Evolutionary conservation across 2,329 filamentous ascomycete species (phyloP).

Genomic region (Trichoderma guizhouense): DNA sequence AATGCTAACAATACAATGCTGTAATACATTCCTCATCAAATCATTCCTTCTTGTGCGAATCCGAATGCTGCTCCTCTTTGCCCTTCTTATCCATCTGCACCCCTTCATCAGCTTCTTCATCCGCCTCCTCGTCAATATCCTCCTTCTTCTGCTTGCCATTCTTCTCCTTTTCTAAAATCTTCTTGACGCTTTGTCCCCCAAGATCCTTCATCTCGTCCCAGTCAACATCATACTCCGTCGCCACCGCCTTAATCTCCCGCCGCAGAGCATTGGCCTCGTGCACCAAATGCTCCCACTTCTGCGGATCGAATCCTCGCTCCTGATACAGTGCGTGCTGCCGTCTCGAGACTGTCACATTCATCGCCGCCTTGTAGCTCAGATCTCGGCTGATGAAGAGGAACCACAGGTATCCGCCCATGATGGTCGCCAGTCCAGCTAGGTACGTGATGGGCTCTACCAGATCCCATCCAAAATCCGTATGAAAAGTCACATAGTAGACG

Average conservation of each 20-base stretch:
- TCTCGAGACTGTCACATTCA: slow-evolving; percentile 80
- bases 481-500: slow-evolving; percentile 70
- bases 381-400: slow-evolving; percentile 91
- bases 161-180: slow-evolving; percentile 54
- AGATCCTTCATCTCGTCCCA: slow-evolving; percentile 79
- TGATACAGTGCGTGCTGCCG: slow-evolving; percentile 76
- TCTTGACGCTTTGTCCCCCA: slow-evolving; percentile 61
- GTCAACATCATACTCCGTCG: slow-evolving; percentile 84
- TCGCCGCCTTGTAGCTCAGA: slow-evolving; percentile 78
- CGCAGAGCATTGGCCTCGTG: slow-evolving; percentile 76
- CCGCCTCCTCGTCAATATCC: slow-evolving; percentile 37
- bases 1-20: background rate
- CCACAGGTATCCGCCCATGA: slow-evolving; percentile 90
- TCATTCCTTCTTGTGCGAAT: background rate
- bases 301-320: slow-evolving; percentile 69
- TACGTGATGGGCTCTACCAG: slow-evolving; percentile 90
- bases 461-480: slow-evolving; percentile 82
- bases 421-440: slow-evolving; percentile 76
- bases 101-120: slow-evolving; percentile 32
- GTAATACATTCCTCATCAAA: background rate
- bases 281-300: slow-evolving; percentile 73
- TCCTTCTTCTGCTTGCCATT: slow-evolving; percentile 34
- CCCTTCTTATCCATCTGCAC: slow-evolving; percentile 35
- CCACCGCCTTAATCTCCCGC: slow-evolving; percentile 74
- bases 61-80: slow-evolving; percentile 24